phyloP scores from a whole-genome alignment of 768 basidiomycete species.

The Auricularia sp. region DNA sequence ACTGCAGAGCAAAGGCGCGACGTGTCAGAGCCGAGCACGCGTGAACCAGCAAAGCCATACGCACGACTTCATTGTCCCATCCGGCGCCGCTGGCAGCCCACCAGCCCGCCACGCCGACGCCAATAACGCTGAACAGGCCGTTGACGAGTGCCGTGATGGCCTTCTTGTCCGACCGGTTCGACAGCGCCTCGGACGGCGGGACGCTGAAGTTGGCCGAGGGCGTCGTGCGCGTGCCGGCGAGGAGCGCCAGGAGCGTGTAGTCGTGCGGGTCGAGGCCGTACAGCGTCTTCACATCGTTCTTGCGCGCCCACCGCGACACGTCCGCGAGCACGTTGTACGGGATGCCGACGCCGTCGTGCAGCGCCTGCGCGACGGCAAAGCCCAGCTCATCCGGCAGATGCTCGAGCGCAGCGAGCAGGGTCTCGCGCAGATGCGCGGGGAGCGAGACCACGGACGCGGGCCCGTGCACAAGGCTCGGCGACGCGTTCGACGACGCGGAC shows the following conservation, averaged over 20 bases:
- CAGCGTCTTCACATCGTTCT: constrained; percentile 36
- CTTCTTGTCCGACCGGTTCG: constrained; percentile 44
- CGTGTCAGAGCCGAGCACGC: constrained; percentile 4
- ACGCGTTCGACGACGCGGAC: neutral
- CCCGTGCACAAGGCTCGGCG: no score
- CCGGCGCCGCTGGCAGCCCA: constrained; percentile 57
- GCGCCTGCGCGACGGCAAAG: constrained; percentile 30
- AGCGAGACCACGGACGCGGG: constrained; percentile 32
- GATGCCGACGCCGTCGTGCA: constrained; percentile 36
- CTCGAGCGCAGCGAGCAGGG: constrained; percentile 35
- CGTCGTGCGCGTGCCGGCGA: constrained; percentile 71
- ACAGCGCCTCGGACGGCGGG: constrained; percentile 31
- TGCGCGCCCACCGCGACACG: constrained; percentile 62
- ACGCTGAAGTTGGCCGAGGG: constrained; percentile 61
- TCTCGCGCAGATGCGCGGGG: constrained; percentile 49
- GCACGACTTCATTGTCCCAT: constrained; percentile 70
- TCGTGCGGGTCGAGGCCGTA: constrained; percentile 38
- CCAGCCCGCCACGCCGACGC: constrained; percentile 60
- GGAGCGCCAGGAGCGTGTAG: constrained; percentile 63
- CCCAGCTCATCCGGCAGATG: constrained; percentile 39
- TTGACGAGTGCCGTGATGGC: constrained; percentile 64
- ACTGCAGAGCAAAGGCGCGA: constrained; percentile 14
- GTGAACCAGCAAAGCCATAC: constrained; percentile 19
- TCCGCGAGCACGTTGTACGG: constrained; percentile 49
- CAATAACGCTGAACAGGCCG: constrained; percentile 56